These are phyloP conservation scores for Blastocladiella emersonii DNA, from an alignment of 371 early-diverging fungal genomes.

Conservation along the genomic window DNA sequence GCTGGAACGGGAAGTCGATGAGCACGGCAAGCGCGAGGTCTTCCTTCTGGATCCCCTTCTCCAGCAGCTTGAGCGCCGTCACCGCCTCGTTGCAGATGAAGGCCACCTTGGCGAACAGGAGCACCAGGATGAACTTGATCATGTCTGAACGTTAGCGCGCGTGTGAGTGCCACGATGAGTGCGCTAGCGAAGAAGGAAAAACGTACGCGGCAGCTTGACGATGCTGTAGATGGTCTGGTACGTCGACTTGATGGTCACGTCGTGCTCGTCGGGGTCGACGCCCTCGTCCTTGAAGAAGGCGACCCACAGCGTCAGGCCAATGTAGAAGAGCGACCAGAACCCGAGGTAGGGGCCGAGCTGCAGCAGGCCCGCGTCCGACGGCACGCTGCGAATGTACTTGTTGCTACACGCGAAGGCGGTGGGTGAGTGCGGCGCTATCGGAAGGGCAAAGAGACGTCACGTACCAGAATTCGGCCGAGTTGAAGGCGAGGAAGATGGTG, in stretches of 20 bases:
- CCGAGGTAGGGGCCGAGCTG: constrained; percentile 69
- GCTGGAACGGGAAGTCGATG: constrained; percentile 90
- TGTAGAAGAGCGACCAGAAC: constrained; percentile 82
- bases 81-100: constrained; percentile 90
- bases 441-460: background rate
- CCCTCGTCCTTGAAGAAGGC: constrained; percentile 64
- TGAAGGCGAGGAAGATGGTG: constrained; percentile 89
- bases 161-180: background rate
- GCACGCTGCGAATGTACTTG: constrained; percentile 64
- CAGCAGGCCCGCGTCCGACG: constrained; percentile 56
- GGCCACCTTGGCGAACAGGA: constrained; percentile 79
- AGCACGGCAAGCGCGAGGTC: constrained; percentile 82
- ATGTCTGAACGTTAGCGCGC: constrained; percentile 41
- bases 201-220: constrained; percentile 52
- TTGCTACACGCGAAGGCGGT: constrained; percentile 34
- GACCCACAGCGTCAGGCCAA: constrained; percentile 68
- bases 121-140: constrained; percentile 58
- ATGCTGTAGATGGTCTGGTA: constrained; percentile 55
- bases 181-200: background rate
- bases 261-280: constrained; percentile 10
- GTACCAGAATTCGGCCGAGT: constrained; percentile 72
- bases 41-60: constrained; percentile 87
- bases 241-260: constrained; percentile 25
- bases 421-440: too few species aligned
- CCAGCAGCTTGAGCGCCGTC: constrained; percentile 80